Percentiles rank a stretch among this genome's conserved stretches.
Evolutionary conservation across 108 stramenopile genomes (phyloP).

Genomic region (Nitzschia sp.): DNA sequence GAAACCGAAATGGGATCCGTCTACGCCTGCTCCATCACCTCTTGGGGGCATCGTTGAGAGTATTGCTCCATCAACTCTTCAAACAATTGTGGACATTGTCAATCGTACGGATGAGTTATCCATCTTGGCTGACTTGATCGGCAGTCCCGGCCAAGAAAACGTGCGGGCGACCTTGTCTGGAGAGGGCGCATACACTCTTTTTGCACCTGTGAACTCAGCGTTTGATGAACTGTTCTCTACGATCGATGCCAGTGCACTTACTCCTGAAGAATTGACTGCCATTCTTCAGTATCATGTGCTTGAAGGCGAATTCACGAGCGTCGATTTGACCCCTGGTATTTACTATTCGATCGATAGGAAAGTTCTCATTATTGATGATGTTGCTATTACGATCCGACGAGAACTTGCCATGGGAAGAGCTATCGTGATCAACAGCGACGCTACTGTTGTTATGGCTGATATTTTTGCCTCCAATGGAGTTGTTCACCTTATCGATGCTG

Average conservation of each 20-base stretch:
- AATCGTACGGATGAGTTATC: not conserved
- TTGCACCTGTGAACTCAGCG: constrained; percentile 52
- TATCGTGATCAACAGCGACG: not conserved
- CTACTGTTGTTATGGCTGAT: constrained; percentile 23
- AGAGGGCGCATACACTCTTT: constrained; percentile 25
- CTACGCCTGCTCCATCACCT: no score
- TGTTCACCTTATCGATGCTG: constrained; percentile 44
- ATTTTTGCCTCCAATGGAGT: constrained; percentile 49
- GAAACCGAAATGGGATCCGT: no score
- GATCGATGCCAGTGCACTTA: not conserved
- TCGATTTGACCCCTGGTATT: not conserved
- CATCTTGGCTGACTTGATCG: not conserved
- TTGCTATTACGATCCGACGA: not conserved
- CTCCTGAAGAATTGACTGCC: not conserved
- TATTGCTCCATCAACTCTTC: no score
- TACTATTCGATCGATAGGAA: not conserved
- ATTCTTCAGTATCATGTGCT: not conserved
- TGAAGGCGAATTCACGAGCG: not conserved
- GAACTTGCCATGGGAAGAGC: not conserved
- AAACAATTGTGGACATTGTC: not conserved
- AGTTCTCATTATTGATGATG: not conserved
- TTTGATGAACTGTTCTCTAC: constrained; percentile 39
- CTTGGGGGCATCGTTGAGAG: no score
- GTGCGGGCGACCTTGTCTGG: not conserved
- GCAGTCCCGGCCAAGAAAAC: not conserved